A percentile compares a stretch with the other conserved stretches of the same genome.
These are phyloP conservation scores for Fusarium virguliforme DNA, from an alignment of 2,329 filamentous ascomycete genomes.

Conservation along the genomic window DNA sequence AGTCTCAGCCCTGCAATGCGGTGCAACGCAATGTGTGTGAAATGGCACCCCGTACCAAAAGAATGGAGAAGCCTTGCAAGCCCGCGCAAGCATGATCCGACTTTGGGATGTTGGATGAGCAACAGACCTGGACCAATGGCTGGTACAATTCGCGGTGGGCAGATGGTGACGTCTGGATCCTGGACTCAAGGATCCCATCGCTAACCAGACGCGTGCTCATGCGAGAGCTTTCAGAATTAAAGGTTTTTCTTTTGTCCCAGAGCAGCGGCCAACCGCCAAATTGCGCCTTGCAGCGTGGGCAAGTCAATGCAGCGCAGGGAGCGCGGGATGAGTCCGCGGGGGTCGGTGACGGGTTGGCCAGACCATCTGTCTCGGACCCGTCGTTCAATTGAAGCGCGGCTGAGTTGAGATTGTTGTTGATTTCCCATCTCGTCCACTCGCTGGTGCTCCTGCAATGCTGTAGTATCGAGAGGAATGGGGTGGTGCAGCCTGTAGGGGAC, in stretches of 20 bases:
- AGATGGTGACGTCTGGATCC: slow-evolving; percentile 48
- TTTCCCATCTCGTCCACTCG: slow-evolving; percentile 21
- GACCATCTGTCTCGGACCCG: slow-evolving; percentile 3
- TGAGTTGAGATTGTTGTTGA: background rate
- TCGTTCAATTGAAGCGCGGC: slow-evolving; percentile 27
- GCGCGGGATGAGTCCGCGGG: slow-evolving; percentile 16
- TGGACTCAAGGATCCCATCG: slow-evolving; percentile 36
- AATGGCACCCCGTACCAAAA: slow-evolving; percentile 26
- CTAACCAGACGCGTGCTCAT: slow-evolving; percentile 15
- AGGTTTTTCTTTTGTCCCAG: slow-evolving; percentile 11
- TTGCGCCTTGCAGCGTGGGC: slow-evolving; percentile 17
- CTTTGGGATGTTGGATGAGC: slow-evolving; percentile 41
- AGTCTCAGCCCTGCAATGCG: slow-evolving; percentile 34
- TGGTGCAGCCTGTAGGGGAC: slow-evolving; percentile 30
- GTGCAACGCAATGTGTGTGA: slow-evolving; percentile 29
- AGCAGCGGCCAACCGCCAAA: slow-evolving; percentile 16
- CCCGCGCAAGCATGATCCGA: slow-evolving; percentile 47
- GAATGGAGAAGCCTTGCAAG: slow-evolving; percentile 35
- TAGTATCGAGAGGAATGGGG: slow-evolving; percentile 32
- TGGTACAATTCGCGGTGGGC: slow-evolving; percentile 41
- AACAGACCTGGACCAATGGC: slow-evolving; percentile 32
- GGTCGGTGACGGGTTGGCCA: slow-evolving; percentile 6
- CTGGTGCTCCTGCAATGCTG: slow-evolving; percentile 22
- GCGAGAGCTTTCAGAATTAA: slow-evolving; percentile 20
- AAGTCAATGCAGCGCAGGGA: slow-evolving; percentile 31